Conservation (phyloP, 257 asterid species). For the Solanum bulbocastanum region DNA sequence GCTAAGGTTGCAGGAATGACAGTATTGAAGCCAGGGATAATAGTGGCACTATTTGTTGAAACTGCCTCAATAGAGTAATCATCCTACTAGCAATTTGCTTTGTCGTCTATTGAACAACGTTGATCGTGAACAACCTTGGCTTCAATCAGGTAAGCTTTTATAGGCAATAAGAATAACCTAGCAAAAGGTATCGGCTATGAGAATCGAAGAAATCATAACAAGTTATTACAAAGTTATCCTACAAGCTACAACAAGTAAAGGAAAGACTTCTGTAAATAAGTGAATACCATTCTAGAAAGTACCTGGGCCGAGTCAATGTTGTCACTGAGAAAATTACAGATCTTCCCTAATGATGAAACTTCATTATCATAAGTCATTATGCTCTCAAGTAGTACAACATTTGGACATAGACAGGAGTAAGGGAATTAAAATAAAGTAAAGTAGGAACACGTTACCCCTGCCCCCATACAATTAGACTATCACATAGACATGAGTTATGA, state of each 20-base stretch:
- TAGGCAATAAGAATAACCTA: slow-evolving; percentile 86
- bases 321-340: slow-evolving; percentile 80
- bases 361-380: slow-evolving; percentile 95
- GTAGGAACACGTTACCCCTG: too few relatives aligned
- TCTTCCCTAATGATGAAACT: slow-evolving; percentile 86
- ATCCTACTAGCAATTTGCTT: slow-evolving; percentile 71
- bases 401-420: too few relatives aligned
- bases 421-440: too few relatives aligned
- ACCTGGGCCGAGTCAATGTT: slow-evolving; percentile 71
- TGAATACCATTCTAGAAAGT: not conserved
- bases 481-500: too few relatives aligned
- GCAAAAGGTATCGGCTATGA: not conserved
- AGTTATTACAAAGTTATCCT: not conserved
- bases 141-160: slow-evolving; percentile 76
- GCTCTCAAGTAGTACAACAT: slow-evolving; percentile 46
- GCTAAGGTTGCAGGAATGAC: too few relatives aligned
- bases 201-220: not conserved
- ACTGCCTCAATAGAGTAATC: slow-evolving; percentile 72
- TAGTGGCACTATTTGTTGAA: slow-evolving; percentile 37
- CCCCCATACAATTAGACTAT: too few relatives aligned
- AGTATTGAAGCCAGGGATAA: too few relatives aligned
- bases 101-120: slow-evolving; percentile 80
- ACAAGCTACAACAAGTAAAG: not conserved
- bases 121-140: slow-evolving; percentile 58
- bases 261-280: not conserved